Evolutionary conservation across 108 stramenopile genomes (phyloP).

Genomic region (Stephanodiscus minutulus): DNA sequence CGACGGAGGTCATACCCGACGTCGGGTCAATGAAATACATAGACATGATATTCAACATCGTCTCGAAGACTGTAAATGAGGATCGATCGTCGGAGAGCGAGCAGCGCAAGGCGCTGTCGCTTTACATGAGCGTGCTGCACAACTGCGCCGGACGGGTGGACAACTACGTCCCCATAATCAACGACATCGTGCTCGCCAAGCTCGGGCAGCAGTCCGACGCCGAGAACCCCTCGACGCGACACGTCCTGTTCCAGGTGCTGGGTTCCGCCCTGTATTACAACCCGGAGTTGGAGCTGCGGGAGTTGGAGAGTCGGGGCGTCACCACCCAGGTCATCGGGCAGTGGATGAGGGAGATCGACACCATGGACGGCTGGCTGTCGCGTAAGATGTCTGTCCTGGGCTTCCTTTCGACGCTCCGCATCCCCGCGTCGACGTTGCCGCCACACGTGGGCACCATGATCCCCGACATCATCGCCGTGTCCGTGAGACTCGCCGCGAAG

Average conservation of each 20-base stretch:
- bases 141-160: constrained; percentile 88
- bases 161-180: constrained; percentile 78
- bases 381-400: constrained; percentile 85
- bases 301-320: constrained; percentile 84
- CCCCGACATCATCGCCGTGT: constrained; percentile 72
- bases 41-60: constrained; percentile 88
- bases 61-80: constrained; percentile 81
- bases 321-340: constrained; percentile 82
- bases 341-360: constrained; percentile 77
- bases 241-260: constrained; percentile 82
- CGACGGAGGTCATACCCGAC: constrained; percentile 58
- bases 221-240: constrained; percentile 68
- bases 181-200: constrained; percentile 81
- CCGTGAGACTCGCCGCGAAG: constrained; percentile 55
- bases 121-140: constrained; percentile 91
- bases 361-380: constrained; percentile 69
- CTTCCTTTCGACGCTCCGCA: constrained; percentile 61
- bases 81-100: constrained; percentile 86
- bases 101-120: constrained; percentile 79
- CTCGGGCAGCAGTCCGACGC: constrained; percentile 82
- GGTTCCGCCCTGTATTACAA: constrained; percentile 90
- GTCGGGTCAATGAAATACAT: constrained; percentile 64
- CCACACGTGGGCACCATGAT: constrained; percentile 57
- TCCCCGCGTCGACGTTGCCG: constrained; percentile 73
- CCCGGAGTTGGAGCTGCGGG: constrained; percentile 79